Evolutionary conservation across 192 early-diverging fungal genomes (phyloP).

Genomic region (Linnemannia hyalina): DNA sequence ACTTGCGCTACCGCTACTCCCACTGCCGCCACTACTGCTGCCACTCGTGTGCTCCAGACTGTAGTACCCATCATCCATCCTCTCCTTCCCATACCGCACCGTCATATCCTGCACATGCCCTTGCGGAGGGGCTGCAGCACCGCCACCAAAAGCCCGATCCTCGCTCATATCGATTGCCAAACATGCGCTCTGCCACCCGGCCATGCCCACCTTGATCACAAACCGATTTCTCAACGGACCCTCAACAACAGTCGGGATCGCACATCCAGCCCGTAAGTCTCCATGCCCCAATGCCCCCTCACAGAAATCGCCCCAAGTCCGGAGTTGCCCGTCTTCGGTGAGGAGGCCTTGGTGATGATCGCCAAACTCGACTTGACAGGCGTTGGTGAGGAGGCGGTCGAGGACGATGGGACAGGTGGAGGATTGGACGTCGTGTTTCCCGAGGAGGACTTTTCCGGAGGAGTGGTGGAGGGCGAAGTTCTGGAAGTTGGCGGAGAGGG

Average conservation of each 20-base stretch:
- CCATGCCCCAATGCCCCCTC: slow-evolving; percentile 44
- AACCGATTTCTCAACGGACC: slow-evolving; percentile 37
- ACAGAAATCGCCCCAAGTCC: slow-evolving; percentile 38
- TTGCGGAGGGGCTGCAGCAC: neutral
- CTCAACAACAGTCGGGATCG: slow-evolving; percentile 34
- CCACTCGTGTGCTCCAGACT: slow-evolving; percentile 19
- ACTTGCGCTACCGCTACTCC: slow-evolving; percentile 19
- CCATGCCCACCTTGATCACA: slow-evolving; percentile 40
- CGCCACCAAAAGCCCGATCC: neutral
- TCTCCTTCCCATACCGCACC: neutral
- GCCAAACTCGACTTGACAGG: slow-evolving; percentile 39
- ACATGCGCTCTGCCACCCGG: slow-evolving; percentile 45
- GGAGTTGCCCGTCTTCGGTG: slow-evolving; percentile 40
- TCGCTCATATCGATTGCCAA: slow-evolving; percentile 48
- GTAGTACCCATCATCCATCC: slow-evolving; percentile 36
- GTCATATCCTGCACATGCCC: neutral
- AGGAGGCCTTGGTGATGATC: slow-evolving; percentile 45
- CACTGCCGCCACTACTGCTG: slow-evolving; percentile 1
- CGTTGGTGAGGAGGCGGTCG: slow-evolving; percentile 25
- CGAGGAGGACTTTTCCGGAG: slow-evolving; percentile 40
- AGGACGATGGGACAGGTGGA: slow-evolving; percentile 21
- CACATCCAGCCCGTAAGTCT: slow-evolving; percentile 20
- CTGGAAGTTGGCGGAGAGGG: slow-evolving; percentile 34
- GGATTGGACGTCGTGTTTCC: slow-evolving; percentile 22
- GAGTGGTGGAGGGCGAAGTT: slow-evolving; percentile 36